These are phyloP conservation scores for Auriculariales sp. DNA, from an alignment of 768 basidiomycete genomes.

Conservation along the genomic window DNA sequence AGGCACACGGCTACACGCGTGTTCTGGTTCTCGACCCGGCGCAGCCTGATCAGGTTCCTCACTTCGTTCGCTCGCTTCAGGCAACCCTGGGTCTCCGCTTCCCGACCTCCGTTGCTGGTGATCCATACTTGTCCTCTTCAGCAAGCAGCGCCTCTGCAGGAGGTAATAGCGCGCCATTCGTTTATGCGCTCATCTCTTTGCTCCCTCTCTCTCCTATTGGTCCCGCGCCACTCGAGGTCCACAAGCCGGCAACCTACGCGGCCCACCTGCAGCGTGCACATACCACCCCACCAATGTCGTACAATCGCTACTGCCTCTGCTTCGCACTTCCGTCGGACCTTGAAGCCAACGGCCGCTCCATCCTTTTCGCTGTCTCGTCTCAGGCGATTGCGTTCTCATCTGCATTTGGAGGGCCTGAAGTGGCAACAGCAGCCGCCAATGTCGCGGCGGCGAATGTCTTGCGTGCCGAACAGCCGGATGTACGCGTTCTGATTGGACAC, in stretches of 20 bases:
- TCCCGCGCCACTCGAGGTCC: slow-evolving; percentile 47
- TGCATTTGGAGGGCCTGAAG: slow-evolving; percentile 46
- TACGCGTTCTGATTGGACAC: slow-evolving; percentile 32
- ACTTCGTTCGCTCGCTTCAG: slow-evolving; percentile 68
- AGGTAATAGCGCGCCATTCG: slow-evolving; percentile 50
- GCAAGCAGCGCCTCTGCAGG: too few relatives aligned
- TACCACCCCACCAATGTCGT: slow-evolving; percentile 64
- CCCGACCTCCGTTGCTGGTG: slow-evolving; percentile 64
- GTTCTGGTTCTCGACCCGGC: slow-evolving; percentile 66
- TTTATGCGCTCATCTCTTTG: slow-evolving; percentile 68
- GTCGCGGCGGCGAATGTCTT: slow-evolving; percentile 63
- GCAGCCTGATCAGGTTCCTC: slow-evolving; percentile 55
- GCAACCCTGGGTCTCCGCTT: slow-evolving; percentile 72
- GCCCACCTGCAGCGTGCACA: slow-evolving; percentile 64
- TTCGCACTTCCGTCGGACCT: slow-evolving; percentile 50
- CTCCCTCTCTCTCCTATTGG: slow-evolving; percentile 37
- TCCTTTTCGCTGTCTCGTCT: too few relatives aligned
- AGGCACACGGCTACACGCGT: slow-evolving; percentile 60
- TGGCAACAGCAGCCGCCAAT: slow-evolving; percentile 67
- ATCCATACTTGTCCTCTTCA: slow-evolving; percentile 50
- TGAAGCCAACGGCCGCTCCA: slow-evolving; percentile 37
- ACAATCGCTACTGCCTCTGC: slow-evolving; percentile 60
- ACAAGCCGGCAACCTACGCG: slow-evolving; percentile 51
- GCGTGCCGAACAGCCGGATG: slow-evolving; percentile 52
- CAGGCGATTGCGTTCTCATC: slow-evolving; percentile 58